Evolutionary conservation across 306 rosid species (phyloP).

Genomic region (Pueraria montana): DNA sequence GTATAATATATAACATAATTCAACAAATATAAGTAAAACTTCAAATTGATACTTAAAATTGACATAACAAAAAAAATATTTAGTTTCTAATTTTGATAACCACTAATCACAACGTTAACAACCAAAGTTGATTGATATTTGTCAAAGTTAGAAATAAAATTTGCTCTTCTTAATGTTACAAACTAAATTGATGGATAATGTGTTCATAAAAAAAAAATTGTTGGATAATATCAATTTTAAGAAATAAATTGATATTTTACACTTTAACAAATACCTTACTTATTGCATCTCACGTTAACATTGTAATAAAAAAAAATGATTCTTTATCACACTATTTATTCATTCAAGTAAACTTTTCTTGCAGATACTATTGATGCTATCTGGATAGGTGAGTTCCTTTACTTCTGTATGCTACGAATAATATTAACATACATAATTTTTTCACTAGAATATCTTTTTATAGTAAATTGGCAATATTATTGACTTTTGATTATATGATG

Average conservation of each 20-base stretch:
- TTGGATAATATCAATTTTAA: not conserved
- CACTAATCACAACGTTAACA: not conserved
- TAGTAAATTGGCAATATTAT: too few species aligned
- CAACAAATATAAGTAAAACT: too few species aligned
- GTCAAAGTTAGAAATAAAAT: not conserved
- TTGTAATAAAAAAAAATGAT: not conserved
- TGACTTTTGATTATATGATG: too few species aligned
- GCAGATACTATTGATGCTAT: not conserved
- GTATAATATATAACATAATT: too few species aligned
- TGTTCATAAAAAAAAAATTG: too few species aligned
- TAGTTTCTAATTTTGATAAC: not conserved
- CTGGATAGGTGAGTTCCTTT: constrained; percentile 15
- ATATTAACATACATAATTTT: too few species aligned
- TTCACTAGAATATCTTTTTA: too few species aligned
- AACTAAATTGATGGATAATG: not conserved
- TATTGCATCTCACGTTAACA: not conserved
- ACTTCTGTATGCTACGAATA: not conserved
- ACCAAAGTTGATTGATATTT: too few species aligned
- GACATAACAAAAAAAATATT: not conserved
- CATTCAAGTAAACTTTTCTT: not conserved
- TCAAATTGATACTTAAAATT: too few species aligned
- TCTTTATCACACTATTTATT: not conserved
- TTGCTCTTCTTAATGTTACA: too few species aligned
- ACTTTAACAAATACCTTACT: not conserved
- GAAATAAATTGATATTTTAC: not conserved